Evolutionary conservation across 805 yeast genomes (phyloP).

Genomic region (Yarrowia sp.): DNA sequence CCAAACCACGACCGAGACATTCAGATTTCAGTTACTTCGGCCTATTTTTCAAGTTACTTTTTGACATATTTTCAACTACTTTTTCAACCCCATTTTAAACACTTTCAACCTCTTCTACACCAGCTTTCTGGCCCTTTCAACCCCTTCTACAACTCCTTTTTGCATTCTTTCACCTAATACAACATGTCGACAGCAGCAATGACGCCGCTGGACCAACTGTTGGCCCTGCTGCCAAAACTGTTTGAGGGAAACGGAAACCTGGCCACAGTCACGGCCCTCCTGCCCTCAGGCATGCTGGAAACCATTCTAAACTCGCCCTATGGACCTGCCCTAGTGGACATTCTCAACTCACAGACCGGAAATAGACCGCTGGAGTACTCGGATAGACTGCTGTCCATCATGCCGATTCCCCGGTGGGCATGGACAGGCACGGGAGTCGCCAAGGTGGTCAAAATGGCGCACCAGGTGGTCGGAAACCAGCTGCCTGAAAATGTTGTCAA

Average conservation of each 20-base stretch:
- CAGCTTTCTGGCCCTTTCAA: too few species aligned
- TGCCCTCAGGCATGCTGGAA: not conserved
- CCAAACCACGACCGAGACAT: too few species aligned
- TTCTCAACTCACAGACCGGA: constrained; percentile 20
- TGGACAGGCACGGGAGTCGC: constrained; percentile 18
- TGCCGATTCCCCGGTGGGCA: constrained; percentile 16
- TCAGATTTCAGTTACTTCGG: too few species aligned
- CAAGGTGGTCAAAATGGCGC: constrained; percentile 18
- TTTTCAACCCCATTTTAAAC: too few species aligned
- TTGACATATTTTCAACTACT: too few species aligned
- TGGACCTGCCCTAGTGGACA: not conserved
- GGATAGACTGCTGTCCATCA: constrained; percentile 9
- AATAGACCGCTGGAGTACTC: constrained; percentile 21
- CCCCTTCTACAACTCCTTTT: not conserved
- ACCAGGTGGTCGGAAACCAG: constrained; percentile 5
- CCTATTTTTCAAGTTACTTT: too few species aligned
- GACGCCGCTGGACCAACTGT: constrained; percentile 4
- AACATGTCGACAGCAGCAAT: not conserved
- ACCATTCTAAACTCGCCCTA: constrained; percentile 21
- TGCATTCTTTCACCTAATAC: not conserved
- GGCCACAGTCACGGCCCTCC: constrained; percentile 8
- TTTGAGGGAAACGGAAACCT: constrained; percentile 22
- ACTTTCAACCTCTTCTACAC: too few species aligned
- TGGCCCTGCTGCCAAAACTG: not conserved
- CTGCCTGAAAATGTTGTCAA: not conserved